A percentile compares a stretch with the other conserved stretches of the same genome.
These are phyloP conservation scores for Elaeagnus macrophylla DNA, from an alignment of 306 rosid genomes.

Conservation along the genomic window DNA sequence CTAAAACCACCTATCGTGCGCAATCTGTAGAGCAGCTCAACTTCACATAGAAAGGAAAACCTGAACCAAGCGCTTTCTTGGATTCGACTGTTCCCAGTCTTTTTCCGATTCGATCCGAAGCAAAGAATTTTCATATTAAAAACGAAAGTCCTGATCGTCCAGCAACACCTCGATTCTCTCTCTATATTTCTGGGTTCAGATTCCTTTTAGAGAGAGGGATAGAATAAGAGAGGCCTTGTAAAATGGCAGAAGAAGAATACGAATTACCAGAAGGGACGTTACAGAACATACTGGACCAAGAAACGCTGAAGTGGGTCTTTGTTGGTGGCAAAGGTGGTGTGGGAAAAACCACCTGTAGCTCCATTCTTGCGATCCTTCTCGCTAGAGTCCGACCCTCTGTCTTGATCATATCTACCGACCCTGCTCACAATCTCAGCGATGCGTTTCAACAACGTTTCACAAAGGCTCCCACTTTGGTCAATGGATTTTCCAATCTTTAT, in stretches of 20 bases:
- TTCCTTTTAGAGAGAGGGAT: conserved; percentile 9
- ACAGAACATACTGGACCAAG: conserved; percentile 75
- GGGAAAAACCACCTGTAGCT: conserved; percentile 91
- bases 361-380: conserved; percentile 79
- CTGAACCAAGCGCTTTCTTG: too few relatives aligned
- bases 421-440: conserved; percentile 98
- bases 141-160: too few relatives aligned
- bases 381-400: conserved; percentile 75
- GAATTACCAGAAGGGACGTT: conserved; percentile 56
- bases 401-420: conserved; percentile 93
- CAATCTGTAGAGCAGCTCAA: too few relatives aligned
- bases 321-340: conserved; percentile 99
- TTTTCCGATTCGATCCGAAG: neutral
- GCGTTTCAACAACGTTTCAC: conserved; percentile 95
- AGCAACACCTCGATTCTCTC: conserved; percentile 2
- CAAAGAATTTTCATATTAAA: neutral
- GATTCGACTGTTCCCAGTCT: neutral
- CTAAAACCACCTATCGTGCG: too few relatives aligned
- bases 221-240: conserved; percentile 1
- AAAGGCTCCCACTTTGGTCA: conserved; percentile 76
- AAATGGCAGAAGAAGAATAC: conserved; percentile 28
- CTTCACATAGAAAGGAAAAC: too few relatives aligned
- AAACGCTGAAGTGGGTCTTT: conserved; percentile 85
- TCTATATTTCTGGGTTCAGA: conserved; percentile 7
- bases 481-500: conserved; percentile 82